These are phyloP conservation scores for Trichomonascaceae sp. DNA, from an alignment of 1,139 yeast species.

Conservation along the genomic window DNA sequence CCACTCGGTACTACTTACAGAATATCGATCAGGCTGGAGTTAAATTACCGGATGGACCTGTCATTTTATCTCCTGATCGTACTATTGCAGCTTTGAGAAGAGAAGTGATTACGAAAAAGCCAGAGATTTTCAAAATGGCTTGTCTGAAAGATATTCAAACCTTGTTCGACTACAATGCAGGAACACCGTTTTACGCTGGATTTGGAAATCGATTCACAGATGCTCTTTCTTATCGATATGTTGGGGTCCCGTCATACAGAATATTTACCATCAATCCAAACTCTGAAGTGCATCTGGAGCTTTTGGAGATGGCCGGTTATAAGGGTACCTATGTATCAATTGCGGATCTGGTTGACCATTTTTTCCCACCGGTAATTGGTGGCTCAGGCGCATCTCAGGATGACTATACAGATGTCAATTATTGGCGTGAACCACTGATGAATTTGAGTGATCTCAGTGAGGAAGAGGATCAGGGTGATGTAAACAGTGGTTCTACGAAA, in stretches of 20 bases:
- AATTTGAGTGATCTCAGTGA: slow-evolving; percentile 52
- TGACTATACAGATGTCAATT: slow-evolving; percentile 77
- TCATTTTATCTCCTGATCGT: slow-evolving; percentile 89
- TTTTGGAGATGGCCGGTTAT: slow-evolving; percentile 89
- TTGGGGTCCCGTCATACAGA: slow-evolving; percentile 88
- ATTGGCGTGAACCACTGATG: slow-evolving; percentile 80
- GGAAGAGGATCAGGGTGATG: slow-evolving; percentile 23
- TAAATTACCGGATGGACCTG: slow-evolving; percentile 84
- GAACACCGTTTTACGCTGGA: slow-evolving; percentile 92
- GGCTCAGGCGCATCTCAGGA: slow-evolving; percentile 34
- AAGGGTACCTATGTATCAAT: slow-evolving; percentile 82
- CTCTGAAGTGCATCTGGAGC: slow-evolving; percentile 97
- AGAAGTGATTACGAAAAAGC: slow-evolving; percentile 89
- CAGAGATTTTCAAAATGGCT: slow-evolving; percentile 97
- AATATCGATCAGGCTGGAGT: slow-evolving; percentile 74
- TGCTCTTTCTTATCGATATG: slow-evolving; percentile 90
- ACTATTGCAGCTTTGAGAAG: slow-evolving; percentile 91
- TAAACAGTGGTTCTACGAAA: background rate
- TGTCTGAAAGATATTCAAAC: slow-evolving; percentile 82
- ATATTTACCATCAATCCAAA: slow-evolving; percentile 95
- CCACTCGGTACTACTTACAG: slow-evolving; percentile 76
- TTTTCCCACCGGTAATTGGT: slow-evolving; percentile 69
- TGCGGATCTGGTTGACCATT: slow-evolving; percentile 93
- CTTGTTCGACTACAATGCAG: slow-evolving; percentile 38
- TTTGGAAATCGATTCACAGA: slow-evolving; percentile 97